A percentile compares a stretch with the other conserved stretches of the same genome.
Evolutionary conservation across 2,329 filamentous ascomycete genomes (phyloP).

Genomic region (Blumeriella jaapii): DNA sequence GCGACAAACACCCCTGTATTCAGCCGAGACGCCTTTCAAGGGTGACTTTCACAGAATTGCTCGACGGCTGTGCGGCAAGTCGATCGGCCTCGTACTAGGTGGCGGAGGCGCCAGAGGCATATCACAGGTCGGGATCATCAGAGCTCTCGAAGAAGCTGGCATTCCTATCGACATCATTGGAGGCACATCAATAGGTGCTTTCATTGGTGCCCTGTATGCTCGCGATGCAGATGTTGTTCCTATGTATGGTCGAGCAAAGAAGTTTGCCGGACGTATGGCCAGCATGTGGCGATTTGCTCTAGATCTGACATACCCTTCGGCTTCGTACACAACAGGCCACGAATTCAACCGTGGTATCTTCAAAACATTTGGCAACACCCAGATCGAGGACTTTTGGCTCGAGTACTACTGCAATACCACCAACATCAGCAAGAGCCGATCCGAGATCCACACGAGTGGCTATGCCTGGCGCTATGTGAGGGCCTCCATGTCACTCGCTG

Average conservation of each 20-base stretch:
- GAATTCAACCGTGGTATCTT: constrained; percentile 99
- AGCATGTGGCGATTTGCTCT: constrained; percentile 98
- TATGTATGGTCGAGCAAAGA: constrained; percentile 93
- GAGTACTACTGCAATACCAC: constrained; percentile 99
- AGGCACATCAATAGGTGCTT: constrained; percentile 90
- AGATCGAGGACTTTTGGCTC: constrained; percentile 98
- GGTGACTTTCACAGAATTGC: constrained; percentile 93
- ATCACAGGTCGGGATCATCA: constrained; percentile 85
- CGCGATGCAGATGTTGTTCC: constrained; percentile 94
- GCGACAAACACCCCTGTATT: constrained; percentile 80
- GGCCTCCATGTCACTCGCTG: constrained; percentile 92
- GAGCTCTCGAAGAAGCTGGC: constrained; percentile 88
- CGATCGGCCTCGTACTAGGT: constrained; percentile 85
- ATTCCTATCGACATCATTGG: constrained; percentile 94
- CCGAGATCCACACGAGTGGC: constrained; percentile 87
- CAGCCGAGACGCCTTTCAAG: constrained; percentile 85
- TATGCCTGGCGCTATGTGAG: constrained; percentile 97
- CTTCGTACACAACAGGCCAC: constrained; percentile 94
- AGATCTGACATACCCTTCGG: constrained; percentile 90
- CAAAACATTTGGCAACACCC: constrained; percentile 92
- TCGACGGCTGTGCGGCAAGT: constrained; percentile 81
- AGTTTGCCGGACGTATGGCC: constrained; percentile 96
- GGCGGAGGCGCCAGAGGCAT: constrained; percentile 89
- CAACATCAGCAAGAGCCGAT: constrained; percentile 88
- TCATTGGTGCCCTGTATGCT: constrained; percentile 90